Base-by-base conservation (phyloP, 768 basidiomycete species). In the Arthromyces matolae region DNA sequence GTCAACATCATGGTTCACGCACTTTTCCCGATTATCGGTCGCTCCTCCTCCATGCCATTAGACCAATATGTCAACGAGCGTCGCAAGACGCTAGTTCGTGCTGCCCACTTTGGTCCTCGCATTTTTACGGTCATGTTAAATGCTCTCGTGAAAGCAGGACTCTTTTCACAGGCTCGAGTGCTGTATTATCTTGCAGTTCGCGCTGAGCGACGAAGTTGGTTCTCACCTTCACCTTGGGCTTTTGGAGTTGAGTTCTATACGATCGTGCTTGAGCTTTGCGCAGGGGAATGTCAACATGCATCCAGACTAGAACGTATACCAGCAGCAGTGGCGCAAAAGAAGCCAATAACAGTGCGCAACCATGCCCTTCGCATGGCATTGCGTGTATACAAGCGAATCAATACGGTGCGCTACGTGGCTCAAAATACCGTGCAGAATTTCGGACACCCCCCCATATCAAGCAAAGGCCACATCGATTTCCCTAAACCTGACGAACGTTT, bases 231-330 rank as follows among this genome's bases (percentile, higher is more conserved):
- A 36, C 80, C 84, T 0, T 93, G 89, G 89, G 71, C 71, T 44
- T 64, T 91, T 16, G 78, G 82, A 7, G 65, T 82, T 2, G 71
- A 81, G 8, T 80, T 84, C 1, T 91, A 88, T 60, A 90, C 86
- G 2, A 66, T 77, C 40, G 87, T 90, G 81, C 60, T 92, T 47
- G 72, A 80, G 38, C 67, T 78, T 25, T 89, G 86, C 52, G 74
- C 68, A 1, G 55, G 60, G 3, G 75, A 79, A 59, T 71, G n/a
- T 12, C 20, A 20, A 9, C 6, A 42, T 1, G 41, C 35, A n/a
- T 9, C n/a, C 3, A 20, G 7, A 7, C 40, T 62, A 58, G 60
- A 52, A 64, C 50, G 38, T 47, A 54, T 35, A 37, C 51, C 54
- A 36, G 53, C 42, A 48, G 44, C 48, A 29, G 27, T 14, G 48